phyloP scores from a whole-genome alignment of 2,329 filamentous ascomycete species.

The Pyrenochaeta sp. region DNA sequence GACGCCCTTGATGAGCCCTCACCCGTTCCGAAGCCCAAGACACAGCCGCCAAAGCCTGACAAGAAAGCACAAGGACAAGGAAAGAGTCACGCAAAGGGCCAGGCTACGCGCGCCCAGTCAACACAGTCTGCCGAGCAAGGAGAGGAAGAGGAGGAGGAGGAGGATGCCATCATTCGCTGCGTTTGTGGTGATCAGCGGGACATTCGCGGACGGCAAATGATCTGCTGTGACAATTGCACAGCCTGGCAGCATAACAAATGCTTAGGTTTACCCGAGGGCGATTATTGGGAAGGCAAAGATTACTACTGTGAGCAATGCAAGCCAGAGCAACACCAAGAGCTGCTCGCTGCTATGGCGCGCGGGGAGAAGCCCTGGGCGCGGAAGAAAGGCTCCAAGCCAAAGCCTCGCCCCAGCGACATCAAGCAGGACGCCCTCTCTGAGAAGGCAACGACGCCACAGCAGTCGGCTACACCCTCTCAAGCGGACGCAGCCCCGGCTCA shows the following conservation, averaged over 20 bases:
- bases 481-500: constrained; percentile 15
- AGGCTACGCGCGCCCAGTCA: constrained; percentile 48
- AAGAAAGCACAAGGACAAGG: constrained; percentile 54
- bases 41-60: constrained; percentile 52
- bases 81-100: constrained; percentile 48
- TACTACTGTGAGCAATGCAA: constrained; percentile 94
- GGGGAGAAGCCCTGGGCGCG: constrained; percentile 85
- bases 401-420: constrained; percentile 71
- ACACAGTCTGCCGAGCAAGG: constrained; percentile 50
- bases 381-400: constrained; percentile 66
- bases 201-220: constrained; percentile 89
- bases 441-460: constrained; percentile 33
- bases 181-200: constrained; percentile 85
- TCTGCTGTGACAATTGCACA: constrained; percentile 89
- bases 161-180: constrained; percentile 84
- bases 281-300: constrained; percentile 58
- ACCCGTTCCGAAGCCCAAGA: constrained; percentile 58
- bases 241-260: constrained; percentile 99
- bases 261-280: constrained; percentile 81
- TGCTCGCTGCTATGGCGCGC: constrained; percentile 77
- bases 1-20: constrained; percentile 60
- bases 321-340: constrained; percentile 81
- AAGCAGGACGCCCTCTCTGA: constrained; percentile 57
- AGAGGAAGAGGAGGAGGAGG: constrained; percentile 60
- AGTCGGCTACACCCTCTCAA: constrained; percentile 25